Evolutionary conservation across 345 rosid species (phyloP).

Genomic region (Eucalyptus marginata): DNA sequence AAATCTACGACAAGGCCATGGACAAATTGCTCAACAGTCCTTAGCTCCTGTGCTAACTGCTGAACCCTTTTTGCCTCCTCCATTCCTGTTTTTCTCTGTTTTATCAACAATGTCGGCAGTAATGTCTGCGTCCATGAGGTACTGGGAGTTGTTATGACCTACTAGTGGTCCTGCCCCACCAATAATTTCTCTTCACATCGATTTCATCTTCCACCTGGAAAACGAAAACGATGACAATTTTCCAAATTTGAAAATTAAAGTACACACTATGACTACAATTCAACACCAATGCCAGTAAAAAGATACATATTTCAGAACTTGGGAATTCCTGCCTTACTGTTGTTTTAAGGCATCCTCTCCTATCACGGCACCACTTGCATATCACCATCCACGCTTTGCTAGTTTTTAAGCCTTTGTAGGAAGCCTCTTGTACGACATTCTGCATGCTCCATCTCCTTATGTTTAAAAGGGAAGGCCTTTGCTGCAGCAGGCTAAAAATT

Average conservation of each 20-base stretch:
- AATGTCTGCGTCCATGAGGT: background rate
- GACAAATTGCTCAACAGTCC: background rate
- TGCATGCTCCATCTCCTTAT: slow-evolving; percentile 64
- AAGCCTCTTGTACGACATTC: slow-evolving; percentile 77
- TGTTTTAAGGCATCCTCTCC: background rate
- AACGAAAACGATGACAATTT: background rate
- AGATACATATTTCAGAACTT: background rate
- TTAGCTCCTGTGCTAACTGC: background rate
- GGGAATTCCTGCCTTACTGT: background rate
- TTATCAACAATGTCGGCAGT: background rate
- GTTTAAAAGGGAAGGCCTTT: slow-evolving; percentile 66
- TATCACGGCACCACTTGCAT: background rate
- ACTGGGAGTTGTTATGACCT: background rate
- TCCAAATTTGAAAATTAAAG: background rate
- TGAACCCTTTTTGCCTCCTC: background rate
- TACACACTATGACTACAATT: background rate
- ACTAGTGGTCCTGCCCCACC: background rate
- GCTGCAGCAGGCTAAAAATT: slow-evolving; percentile 51
- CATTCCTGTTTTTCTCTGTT: background rate
- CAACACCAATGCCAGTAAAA: background rate
- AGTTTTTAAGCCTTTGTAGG: slow-evolving; percentile 82
- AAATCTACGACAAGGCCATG: background rate
- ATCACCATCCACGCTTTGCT: slow-evolving; percentile 86
- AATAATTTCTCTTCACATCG: background rate
- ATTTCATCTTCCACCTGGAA: background rate